Percentiles rank a stretch among this genome's conserved stretches.
Evolutionary conservation across 2,329 filamentous ascomycete species (phyloP).

Genomic region (Sordariomycetes sp.): DNA sequence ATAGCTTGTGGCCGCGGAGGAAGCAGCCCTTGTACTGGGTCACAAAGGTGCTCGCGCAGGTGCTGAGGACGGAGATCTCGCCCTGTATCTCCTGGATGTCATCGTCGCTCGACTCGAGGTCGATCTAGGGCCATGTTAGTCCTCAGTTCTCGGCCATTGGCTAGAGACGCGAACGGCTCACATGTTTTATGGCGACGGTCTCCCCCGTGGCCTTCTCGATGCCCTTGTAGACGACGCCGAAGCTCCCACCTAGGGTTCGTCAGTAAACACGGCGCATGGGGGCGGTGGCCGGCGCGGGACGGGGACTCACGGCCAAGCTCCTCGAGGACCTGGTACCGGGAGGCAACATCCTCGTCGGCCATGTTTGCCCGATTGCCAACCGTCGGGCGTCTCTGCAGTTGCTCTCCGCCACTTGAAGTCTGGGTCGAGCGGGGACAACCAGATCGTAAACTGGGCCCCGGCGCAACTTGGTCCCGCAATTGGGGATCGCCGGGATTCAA

Average conservation of each 20-base stretch:
- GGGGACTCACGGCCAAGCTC: slow-evolving; percentile 78
- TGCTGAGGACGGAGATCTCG: slow-evolving; percentile 89
- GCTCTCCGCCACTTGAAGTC: neutral
- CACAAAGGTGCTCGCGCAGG: slow-evolving; percentile 85
- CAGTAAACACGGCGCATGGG: neutral
- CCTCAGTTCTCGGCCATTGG: neutral
- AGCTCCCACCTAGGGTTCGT: slow-evolving; percentile 61
- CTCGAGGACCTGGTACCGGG: slow-evolving; percentile 87
- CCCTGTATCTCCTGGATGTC: slow-evolving; percentile 97
- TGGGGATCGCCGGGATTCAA: neutral
- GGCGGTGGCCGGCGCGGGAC: no score
- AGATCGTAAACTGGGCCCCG: neutral
- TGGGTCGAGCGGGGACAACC: neutral
- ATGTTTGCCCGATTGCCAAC: slow-evolving; percentile 20
- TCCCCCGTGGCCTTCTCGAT: slow-evolving; percentile 85
- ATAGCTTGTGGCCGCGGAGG: slow-evolving; percentile 89
- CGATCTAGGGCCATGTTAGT: slow-evolving; percentile 51
- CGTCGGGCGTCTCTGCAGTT: neutral
- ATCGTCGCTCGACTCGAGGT: slow-evolving; percentile 96
- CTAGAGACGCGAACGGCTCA: slow-evolving; percentile 29
- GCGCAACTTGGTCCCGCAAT: neutral
- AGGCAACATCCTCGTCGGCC: slow-evolving; percentile 57
- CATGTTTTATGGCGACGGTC: slow-evolving; percentile 92
- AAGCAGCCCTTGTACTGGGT: slow-evolving; percentile 97
- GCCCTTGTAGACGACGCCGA: slow-evolving; percentile 93